These are phyloP conservation scores for Zhuliangozyma blackwelliae DNA, from an alignment of 1,139 yeast species.

Conservation along the genomic window DNA sequence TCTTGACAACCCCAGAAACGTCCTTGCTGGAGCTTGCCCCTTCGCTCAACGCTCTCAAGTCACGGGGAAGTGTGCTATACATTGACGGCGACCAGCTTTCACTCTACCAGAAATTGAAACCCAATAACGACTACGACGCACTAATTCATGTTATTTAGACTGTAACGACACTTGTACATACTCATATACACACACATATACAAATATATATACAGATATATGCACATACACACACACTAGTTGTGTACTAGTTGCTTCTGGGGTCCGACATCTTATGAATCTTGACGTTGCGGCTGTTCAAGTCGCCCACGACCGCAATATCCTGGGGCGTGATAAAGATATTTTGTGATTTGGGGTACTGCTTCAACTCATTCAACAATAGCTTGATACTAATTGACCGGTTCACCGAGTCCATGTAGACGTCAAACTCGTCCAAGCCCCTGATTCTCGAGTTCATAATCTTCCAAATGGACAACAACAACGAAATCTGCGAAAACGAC, in stretches of 20 bases:
- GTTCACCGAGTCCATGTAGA: slow-evolving; percentile 93
- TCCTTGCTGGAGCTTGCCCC: not conserved
- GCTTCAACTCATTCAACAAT: slow-evolving; percentile 63
- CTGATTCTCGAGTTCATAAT: slow-evolving; percentile 83
- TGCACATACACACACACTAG: too few species aligned
- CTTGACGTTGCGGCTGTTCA: slow-evolving; percentile 56
- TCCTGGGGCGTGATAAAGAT: slow-evolving; percentile 95
- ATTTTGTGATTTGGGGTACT: slow-evolving; percentile 69
- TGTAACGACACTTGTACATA: slow-evolving; percentile 2
- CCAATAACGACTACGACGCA: not conserved
- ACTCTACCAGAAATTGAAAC: not conserved
- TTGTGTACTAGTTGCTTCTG: slow-evolving; percentile 17
- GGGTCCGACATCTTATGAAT: slow-evolving; percentile 71
- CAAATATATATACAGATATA: too few species aligned
- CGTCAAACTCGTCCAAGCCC: slow-evolving; percentile 96
- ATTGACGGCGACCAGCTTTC: slow-evolving; percentile 2
- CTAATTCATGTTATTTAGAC: not conserved
- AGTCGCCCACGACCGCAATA: slow-evolving; percentile 70
- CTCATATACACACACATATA: slow-evolving; percentile 1
- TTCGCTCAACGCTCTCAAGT: too few species aligned
- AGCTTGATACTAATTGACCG: slow-evolving; percentile 75
- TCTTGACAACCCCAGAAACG: slow-evolving; percentile 1
- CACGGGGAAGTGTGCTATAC: not conserved
- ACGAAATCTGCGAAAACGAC: slow-evolving; percentile 86
- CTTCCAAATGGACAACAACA: slow-evolving; percentile 87